Percentiles rank a stretch among this genome's conserved stretches.
phyloP scores from a whole-genome alignment of 1,284 basidiomycete species.

The Tilletia setariae region DNA sequence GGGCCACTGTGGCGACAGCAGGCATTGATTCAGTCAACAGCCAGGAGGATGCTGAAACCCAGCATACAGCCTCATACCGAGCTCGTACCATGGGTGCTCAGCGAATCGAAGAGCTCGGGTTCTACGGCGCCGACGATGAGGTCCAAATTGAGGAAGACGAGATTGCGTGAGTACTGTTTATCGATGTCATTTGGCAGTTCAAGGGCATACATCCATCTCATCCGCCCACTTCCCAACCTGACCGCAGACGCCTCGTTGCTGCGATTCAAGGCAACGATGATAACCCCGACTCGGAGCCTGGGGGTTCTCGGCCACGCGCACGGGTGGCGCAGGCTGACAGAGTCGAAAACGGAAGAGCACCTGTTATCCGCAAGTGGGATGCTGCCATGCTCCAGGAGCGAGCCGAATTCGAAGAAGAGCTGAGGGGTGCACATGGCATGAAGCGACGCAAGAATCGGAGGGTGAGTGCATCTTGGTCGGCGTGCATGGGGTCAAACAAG shows the following conservation, averaged over 20 bases:
- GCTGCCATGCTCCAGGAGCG: conserved; percentile 43
- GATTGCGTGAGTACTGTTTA: neutral
- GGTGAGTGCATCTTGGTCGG: neutral
- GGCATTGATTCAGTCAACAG: conserved; percentile 13
- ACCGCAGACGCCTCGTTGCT: conserved; percentile 5
- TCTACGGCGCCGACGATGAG: conserved; percentile 18
- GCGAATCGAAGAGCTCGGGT: conserved; percentile 6
- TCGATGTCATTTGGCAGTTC: neutral
- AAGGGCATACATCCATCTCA: conserved; percentile 28
- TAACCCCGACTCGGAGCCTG: conserved; percentile 17
- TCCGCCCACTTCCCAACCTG: conserved; percentile 27
- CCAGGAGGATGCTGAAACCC: conserved; percentile 8
- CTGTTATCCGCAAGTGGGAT: conserved; percentile 27
- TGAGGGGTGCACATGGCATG: conserved; percentile 23
- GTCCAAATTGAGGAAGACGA: conserved; percentile 37
- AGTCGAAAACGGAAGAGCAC: neutral
- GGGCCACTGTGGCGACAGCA: conserved; percentile 15
- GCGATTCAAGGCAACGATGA: conserved; percentile 20
- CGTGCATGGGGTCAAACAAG: no score
- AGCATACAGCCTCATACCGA: neutral
- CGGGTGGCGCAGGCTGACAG: no score
- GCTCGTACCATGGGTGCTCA: conserved; percentile 19
- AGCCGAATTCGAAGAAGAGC: conserved; percentile 46
- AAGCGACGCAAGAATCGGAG: conserved; percentile 8
- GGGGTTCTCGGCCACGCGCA: neutral